Evolutionary conservation across 331 rosid species (phyloP).

Genomic region (Quercus phellos): DNA sequence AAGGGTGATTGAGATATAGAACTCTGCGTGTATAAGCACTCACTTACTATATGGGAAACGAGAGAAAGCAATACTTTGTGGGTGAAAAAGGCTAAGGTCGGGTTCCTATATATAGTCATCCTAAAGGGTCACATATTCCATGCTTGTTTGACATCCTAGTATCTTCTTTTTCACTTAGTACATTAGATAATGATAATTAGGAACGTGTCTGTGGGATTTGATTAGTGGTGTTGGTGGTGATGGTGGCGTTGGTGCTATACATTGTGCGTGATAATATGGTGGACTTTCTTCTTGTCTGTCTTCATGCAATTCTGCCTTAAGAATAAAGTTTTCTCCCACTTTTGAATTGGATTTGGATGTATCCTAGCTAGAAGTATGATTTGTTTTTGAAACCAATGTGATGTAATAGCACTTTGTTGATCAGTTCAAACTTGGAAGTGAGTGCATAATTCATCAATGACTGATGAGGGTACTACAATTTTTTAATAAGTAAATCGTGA

Average conservation of each 20-base stretch:
- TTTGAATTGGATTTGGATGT: conserved; percentile 20
- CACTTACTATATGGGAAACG: not conserved
- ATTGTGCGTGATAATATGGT: not conserved
- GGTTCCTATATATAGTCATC: conserved; percentile 49
- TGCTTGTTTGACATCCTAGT: conserved; percentile 26
- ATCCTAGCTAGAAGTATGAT: not conserved
- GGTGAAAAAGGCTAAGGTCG: conserved; percentile 14
- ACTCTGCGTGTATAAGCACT: not conserved
- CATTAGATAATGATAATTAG: not conserved
- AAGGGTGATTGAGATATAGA: not conserved
- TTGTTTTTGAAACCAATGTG: conserved; percentile 7
- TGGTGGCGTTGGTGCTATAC: conserved; percentile 23
- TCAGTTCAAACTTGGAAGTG: not conserved
- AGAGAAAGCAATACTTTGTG: not conserved
- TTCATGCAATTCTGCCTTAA: not conserved
- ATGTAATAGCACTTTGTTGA: not conserved
- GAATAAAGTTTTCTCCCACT: conserved; percentile 28
- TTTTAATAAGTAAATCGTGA: too few relatives aligned
- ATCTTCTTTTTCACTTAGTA: conserved; percentile 24
- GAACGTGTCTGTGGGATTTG: conserved; percentile 11
- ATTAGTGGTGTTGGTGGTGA: conserved; percentile 25
- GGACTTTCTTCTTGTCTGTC: conserved; percentile 10
- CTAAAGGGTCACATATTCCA: not conserved
- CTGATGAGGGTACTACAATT: too few relatives aligned
- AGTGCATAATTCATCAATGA: too few relatives aligned